Percentiles rank a stretch among this genome's conserved stretches.
Evolutionary conservation across 768 basidiomycete genomes (phyloP).

Genomic region (Serpula lacrymans): DNA sequence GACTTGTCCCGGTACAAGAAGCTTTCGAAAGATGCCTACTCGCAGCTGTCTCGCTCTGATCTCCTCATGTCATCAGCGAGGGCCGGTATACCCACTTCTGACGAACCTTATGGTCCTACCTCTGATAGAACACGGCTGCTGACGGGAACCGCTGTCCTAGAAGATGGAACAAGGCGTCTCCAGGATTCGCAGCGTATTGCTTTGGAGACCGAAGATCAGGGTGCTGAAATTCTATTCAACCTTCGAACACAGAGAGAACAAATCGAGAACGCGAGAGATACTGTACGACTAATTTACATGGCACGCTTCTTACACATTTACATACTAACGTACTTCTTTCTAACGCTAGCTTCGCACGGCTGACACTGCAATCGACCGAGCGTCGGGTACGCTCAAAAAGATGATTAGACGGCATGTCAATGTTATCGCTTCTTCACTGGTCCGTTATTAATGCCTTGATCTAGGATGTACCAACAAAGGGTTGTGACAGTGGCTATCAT

Average conservation of each 20-base stretch:
- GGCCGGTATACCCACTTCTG: constrained; percentile 44
- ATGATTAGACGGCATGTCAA: constrained; percentile 86
- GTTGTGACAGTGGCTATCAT: constrained; percentile 87
- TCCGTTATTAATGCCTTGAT: constrained; percentile 11
- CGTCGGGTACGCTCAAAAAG: constrained; percentile 87
- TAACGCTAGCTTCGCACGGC: constrained; percentile 70
- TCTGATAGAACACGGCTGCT: constrained; percentile 80
- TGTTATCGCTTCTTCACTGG: constrained; percentile 1
- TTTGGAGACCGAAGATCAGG: constrained; percentile 94
- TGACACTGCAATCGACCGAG: constrained; percentile 86
- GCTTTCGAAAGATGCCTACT: constrained; percentile 67
- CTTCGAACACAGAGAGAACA: constrained; percentile 87
- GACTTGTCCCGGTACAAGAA: constrained; percentile 81
- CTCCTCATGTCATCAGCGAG: constrained; percentile 57
- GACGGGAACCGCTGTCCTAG: constrained; percentile 70
- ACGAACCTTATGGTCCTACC: constrained; percentile 73
- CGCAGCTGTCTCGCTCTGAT: constrained; percentile 69
- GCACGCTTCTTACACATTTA: not conserved
- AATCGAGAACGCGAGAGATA: constrained; percentile 89
- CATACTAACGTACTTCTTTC: not conserved
- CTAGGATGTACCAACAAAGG: constrained; percentile 96
- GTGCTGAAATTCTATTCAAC: constrained; percentile 86
- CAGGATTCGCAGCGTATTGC: constrained; percentile 91
- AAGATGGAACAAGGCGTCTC: constrained; percentile 80
- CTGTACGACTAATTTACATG: too few relatives aligned